Evolutionary conservation across 2,329 filamentous ascomycete genomes (phyloP).

Genomic region (Paracamarosporium sp.): DNA sequence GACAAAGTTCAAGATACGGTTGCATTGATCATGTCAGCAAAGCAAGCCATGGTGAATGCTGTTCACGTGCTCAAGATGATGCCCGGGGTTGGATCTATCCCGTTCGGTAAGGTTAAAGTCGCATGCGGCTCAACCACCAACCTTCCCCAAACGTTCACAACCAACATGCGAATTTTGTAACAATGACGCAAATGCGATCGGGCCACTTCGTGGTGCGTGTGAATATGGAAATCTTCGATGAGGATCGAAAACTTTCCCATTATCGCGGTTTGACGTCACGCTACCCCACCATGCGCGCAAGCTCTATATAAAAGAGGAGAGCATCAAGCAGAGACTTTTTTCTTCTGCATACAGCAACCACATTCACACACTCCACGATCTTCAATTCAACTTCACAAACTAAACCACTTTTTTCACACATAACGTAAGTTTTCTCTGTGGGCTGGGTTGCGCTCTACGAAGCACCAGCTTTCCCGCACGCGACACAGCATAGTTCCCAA

Average conservation of each 20-base stretch:
- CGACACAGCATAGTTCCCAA: background rate
- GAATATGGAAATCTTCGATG: conserved; percentile 18
- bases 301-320: conserved; percentile 6
- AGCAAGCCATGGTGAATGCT: background rate
- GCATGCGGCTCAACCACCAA: background rate
- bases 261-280: conserved; percentile 16
- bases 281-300: conserved; percentile 2
- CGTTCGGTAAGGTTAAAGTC: background rate
- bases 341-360: background rate
- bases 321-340: background rate
- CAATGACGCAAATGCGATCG: background rate
- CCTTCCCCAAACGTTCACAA: background rate
- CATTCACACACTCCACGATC: background rate
- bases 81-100: too few species aligned
- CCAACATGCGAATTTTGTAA: background rate
- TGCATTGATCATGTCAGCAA: background rate
- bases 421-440: background rate
- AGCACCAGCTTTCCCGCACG: background rate
- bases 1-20: background rate
- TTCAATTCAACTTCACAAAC: background rate
- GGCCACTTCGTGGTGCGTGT: background rate
- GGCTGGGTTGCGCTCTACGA: background rate
- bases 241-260: conserved; percentile 4
- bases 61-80: background rate
- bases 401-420: background rate